A percentile compares a stretch with the other conserved stretches of the same genome.
Evolutionary conservation across 2,329 filamentous ascomycete genomes (phyloP).

Genomic region (Penicillium griseofulvum): DNA sequence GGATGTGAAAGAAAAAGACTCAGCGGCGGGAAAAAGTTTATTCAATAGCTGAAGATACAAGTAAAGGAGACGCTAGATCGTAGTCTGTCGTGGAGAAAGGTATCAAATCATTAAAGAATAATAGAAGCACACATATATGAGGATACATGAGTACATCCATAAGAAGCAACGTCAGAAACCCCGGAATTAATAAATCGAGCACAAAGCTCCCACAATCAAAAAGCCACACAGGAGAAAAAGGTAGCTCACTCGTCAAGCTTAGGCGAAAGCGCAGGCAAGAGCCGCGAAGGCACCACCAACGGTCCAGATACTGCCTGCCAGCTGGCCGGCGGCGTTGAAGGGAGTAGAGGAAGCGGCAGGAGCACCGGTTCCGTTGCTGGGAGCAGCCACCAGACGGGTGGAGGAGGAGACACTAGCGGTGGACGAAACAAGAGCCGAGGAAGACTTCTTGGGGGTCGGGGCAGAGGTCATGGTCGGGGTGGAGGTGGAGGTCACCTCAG

Average conservation of each 20-base stretch:
- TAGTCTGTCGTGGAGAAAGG: conserved; percentile 27
- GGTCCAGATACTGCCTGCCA: conserved; percentile 24
- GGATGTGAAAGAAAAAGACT: neutral
- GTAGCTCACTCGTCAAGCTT: conserved; percentile 2
- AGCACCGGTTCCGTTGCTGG: conserved; percentile 8
- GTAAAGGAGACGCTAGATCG: conserved; percentile 21
- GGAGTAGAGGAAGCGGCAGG: conserved; percentile 12
- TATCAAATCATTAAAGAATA: conserved; percentile 27
- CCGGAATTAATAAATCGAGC: conserved; percentile 6
- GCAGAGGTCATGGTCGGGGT: conserved; percentile 10
- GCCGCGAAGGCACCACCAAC: conserved; percentile 28
- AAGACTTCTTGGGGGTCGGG: conserved; percentile 17
- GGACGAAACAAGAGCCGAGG: conserved; percentile 15
- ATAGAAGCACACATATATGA: conserved; percentile 20
- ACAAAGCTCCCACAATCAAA: neutral
- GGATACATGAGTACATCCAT: conserved; percentile 18
- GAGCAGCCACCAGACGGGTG: conserved; percentile 5
- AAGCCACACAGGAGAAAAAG: neutral
- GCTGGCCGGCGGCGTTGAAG: conserved; percentile 24
- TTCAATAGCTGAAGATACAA: conserved; percentile 14
- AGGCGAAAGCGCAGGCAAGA: conserved; percentile 28
- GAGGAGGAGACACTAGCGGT: conserved; percentile 12
- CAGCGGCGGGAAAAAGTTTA: conserved; percentile 1
- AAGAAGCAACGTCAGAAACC: conserved; percentile 16
- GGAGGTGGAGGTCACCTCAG: conserved; percentile 4